Evolutionary conservation across 352 stramenopile genomes (phyloP).

Genomic region (Sclerospora graminicola): DNA sequence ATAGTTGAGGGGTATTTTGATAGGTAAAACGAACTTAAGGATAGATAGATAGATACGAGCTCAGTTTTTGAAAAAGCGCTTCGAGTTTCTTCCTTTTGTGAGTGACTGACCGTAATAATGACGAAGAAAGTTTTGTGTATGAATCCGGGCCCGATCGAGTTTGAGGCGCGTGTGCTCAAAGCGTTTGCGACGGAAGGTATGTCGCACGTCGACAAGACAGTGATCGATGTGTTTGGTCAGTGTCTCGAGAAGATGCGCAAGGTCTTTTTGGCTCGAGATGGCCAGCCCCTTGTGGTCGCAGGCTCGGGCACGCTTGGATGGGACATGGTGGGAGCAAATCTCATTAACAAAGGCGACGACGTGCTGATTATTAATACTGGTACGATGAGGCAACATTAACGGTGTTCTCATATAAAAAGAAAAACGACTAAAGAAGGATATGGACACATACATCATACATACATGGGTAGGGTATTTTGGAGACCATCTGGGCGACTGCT

Average conservation of each 20-base stretch:
- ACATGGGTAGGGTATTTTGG: constrained; percentile 54
- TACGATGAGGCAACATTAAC: not conserved
- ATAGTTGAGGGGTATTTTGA: too few species aligned
- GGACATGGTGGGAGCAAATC: constrained; percentile 77
- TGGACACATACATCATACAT: too few species aligned
- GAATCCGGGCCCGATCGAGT: constrained; percentile 78
- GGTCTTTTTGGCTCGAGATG: constrained; percentile 57
- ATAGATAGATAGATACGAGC: too few species aligned
- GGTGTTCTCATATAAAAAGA: not conserved
- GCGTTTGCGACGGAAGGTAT: constrained; percentile 63
- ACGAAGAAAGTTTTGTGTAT: constrained; percentile 71
- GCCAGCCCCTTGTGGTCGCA: constrained; percentile 56
- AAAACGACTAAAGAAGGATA: not conserved
- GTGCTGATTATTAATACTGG: constrained; percentile 66
- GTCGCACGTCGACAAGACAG: constrained; percentile 69
- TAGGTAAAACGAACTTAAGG: too few species aligned
- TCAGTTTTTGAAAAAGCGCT: too few species aligned
- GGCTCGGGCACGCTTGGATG: constrained; percentile 63
- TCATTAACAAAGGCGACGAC: constrained; percentile 50
- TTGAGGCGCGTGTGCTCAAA: constrained; percentile 63
- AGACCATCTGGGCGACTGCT: constrained; percentile 54
- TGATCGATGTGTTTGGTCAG: constrained; percentile 67
- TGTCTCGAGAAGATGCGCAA: constrained; percentile 78
- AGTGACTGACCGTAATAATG: too few species aligned
- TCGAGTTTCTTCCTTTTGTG: too few species aligned